Evolutionary conservation across 2,329 filamentous ascomycete species (phyloP).

Genomic region (Bipolaris zeicola): DNA sequence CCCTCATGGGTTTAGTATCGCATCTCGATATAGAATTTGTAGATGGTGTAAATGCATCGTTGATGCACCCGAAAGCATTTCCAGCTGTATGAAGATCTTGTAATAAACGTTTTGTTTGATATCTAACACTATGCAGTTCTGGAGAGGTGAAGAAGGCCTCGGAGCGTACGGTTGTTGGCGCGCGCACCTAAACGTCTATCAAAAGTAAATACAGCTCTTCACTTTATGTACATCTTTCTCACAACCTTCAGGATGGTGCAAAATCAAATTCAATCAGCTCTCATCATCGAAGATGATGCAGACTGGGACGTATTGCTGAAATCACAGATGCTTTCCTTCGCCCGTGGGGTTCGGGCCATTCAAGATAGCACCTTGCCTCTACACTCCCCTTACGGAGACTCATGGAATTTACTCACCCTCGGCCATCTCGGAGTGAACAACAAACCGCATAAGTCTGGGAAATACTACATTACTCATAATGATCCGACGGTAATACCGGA

Average conservation of each 20-base stretch:
- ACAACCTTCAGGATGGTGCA: neutral
- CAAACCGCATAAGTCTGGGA: neutral
- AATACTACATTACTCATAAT: neutral
- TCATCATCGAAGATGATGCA: neutral
- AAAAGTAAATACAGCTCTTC: neutral
- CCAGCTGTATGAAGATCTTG: neutral
- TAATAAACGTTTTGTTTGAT: neutral
- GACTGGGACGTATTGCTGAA: neutral
- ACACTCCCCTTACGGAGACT: neutral
- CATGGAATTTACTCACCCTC: neutral
- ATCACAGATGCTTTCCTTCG: neutral
- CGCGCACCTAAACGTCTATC: neutral
- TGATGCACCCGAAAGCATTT: neutral
- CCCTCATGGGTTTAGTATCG: neutral
- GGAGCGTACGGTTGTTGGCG: neutral
- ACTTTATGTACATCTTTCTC: neutral
- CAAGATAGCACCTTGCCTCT: neutral
- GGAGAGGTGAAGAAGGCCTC: neutral
- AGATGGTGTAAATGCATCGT: neutral
- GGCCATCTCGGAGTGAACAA: neutral
- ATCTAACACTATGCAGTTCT: neutral
- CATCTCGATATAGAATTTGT: neutral
- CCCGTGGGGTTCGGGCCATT: neutral
- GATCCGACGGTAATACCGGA: neutral
- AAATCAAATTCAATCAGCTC: neutral